Percentiles rank a stretch among this genome's conserved stretches.
Evolutionary conservation across 192 early-diverging fungal species (phyloP).

Genomic region (Linnemannia schmuckeri): DNA sequence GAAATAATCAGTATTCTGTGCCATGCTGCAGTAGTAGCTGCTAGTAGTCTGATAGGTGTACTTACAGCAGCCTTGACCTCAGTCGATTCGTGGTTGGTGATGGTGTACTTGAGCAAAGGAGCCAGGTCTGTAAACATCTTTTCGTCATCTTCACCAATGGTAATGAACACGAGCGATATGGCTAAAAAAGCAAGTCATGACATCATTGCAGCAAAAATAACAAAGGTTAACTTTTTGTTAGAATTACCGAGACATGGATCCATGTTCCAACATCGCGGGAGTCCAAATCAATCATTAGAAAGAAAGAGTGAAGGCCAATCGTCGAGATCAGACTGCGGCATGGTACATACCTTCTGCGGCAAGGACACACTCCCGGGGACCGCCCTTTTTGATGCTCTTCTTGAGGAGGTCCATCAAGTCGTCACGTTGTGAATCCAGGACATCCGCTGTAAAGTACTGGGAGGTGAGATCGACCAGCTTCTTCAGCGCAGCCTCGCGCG

Average conservation of each 20-base stretch:
- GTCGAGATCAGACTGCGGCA: neutral
- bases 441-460: constrained; percentile 66
- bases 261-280: neutral
- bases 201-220: neutral
- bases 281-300: neutral
- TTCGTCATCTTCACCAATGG: constrained; percentile 65
- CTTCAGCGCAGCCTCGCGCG: constrained; percentile 68
- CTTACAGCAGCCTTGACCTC: constrained; percentile 66
- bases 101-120: constrained; percentile 59
- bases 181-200: constrained; percentile 33
- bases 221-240: neutral
- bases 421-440: constrained; percentile 63
- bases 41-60: neutral
- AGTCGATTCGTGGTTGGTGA: constrained; percentile 54
- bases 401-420: constrained; percentile 70
- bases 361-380: constrained; percentile 55
- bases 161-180: constrained; percentile 63
- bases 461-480: constrained; percentile 63
- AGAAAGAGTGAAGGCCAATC: neutral
- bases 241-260: neutral
- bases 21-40: neutral
- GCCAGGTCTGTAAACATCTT: constrained; percentile 62
- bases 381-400: constrained; percentile 62
- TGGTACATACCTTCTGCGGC: constrained; percentile 51
- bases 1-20: neutral